These are phyloP conservation scores for Populus ilicifolia DNA, from an alignment of 345 rosid species.

Conservation along the genomic window DNA sequence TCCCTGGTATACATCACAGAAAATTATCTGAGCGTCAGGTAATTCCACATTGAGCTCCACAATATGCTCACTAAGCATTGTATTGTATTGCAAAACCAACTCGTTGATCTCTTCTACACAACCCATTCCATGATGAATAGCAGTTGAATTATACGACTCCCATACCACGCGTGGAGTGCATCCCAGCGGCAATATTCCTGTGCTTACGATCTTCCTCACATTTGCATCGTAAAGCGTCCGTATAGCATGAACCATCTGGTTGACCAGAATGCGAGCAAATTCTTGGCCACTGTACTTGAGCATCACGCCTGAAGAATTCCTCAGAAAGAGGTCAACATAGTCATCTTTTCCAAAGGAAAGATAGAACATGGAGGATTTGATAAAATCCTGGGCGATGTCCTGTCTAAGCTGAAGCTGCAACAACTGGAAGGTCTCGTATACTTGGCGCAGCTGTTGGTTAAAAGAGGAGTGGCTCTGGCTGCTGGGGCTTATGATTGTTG, in stretches of 20 bases:
- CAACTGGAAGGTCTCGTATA: conserved; percentile 53
- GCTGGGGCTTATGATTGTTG: conserved; percentile 45
- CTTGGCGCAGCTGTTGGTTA: conserved; percentile 59
- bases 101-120: conserved; percentile 51
- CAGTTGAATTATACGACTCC: conserved; percentile 36
- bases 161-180: conserved; percentile 45
- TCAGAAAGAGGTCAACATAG: conserved; percentile 49
- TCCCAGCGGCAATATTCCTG: conserved; percentile 59
- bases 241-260: conserved; percentile 48
- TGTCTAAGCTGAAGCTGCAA: conserved; percentile 43
- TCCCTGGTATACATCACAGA: conserved; percentile 49
- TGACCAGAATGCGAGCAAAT: conserved; percentile 44
- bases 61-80: conserved; percentile 33
- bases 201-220: conserved; percentile 42
- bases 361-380: conserved; percentile 51
- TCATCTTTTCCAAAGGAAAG: conserved; percentile 72
- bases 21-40: conserved; percentile 40
- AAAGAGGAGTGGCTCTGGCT: conserved; percentile 51
- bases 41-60: conserved; percentile 36
- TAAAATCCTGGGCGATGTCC: conserved; percentile 22
- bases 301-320: conserved; percentile 39
- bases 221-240: conserved; percentile 44
- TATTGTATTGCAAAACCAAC: conserved; percentile 47
- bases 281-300: conserved; percentile 37
- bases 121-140: conserved; percentile 7